phyloP scores from a whole-genome alignment of 768 basidiomycete species.

The Termitomyces sp. region DNA sequence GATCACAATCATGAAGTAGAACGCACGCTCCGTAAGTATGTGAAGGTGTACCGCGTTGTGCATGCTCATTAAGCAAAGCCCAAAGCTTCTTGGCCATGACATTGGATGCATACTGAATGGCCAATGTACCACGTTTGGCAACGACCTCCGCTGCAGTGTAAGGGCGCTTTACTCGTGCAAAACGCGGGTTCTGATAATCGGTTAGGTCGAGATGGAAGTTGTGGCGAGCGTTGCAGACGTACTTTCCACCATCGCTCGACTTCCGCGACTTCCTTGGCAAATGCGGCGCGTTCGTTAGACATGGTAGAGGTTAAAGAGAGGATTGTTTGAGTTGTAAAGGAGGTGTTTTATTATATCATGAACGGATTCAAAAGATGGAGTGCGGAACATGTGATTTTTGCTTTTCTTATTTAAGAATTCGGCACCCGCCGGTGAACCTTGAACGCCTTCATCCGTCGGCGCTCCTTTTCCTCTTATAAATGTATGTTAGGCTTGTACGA shows the following conservation, averaged over 20 bases:
- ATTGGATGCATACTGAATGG: slow-evolving; percentile 84
- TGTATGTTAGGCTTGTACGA: not conserved
- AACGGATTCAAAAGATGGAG: slow-evolving; percentile 19
- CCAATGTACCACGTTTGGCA: slow-evolving; percentile 86
- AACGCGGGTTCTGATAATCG: slow-evolving; percentile 70
- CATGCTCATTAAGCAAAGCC: slow-evolving; percentile 70
- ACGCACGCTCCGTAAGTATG: slow-evolving; percentile 99
- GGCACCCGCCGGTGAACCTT: slow-evolving; percentile 12
- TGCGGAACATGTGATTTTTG: slow-evolving; percentile 50
- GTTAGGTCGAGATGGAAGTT: slow-evolving; percentile 10
- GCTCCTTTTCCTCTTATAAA: slow-evolving; percentile 10
- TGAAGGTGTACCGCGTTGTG: slow-evolving; percentile 73
- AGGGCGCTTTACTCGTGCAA: slow-evolving; percentile 81
- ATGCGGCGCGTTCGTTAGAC: slow-evolving; percentile 65
- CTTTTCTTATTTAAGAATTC: slow-evolving; percentile 8
- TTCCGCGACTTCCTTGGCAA: slow-evolving; percentile 77
- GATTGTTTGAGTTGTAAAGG: slow-evolving; percentile 13
- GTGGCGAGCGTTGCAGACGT: slow-evolving; percentile 15
- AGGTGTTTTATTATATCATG: slow-evolving; percentile 24
- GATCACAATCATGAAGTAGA: not conserved
- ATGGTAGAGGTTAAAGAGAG: slow-evolving; percentile 34
- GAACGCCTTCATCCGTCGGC: slow-evolving; percentile 19
- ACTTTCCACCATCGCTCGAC: slow-evolving; percentile 96
- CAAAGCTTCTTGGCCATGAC: slow-evolving; percentile 86
- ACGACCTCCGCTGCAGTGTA: slow-evolving; percentile 95